Conservation (phyloP, 495 filamentous ascomycete species). For the Aspergillus saccharolyticus region DNA sequence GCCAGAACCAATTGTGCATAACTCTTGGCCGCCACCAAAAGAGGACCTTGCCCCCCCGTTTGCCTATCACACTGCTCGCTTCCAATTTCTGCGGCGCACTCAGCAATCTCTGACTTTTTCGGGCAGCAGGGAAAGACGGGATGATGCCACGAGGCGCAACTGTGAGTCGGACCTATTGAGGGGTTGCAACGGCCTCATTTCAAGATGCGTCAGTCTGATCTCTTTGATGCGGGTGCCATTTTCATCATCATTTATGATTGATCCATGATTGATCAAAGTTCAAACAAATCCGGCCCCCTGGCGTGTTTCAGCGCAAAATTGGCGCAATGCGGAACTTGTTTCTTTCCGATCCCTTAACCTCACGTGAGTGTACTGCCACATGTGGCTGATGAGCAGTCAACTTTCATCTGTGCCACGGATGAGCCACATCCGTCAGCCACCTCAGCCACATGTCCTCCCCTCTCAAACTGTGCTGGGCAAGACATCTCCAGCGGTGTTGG, state of each 20-base stretch:
- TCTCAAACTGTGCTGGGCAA: neutral
- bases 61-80: neutral
- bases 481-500: neutral
- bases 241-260: neutral
- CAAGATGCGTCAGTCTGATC: neutral
- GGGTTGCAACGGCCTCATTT: neutral
- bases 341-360: neutral
- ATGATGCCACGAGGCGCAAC: neutral
- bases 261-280: neutral
- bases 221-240: neutral
- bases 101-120: neutral
- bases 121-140: neutral
- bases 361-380: neutral
- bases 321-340: neutral
- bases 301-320: neutral
- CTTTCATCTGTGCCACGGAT: neutral
- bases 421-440: neutral
- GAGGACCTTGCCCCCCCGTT: neutral
- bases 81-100: neutral
- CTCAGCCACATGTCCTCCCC: neutral
- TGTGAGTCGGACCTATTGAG: neutral
- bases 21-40: neutral
- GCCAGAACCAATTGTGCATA: neutral
- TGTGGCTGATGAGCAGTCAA: neutral
- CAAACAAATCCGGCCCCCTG: conserved; percentile 1